phyloP scores from a whole-genome alignment of 2,329 filamentous ascomycete genomes.

The Monosporascus sp. region DNA sequence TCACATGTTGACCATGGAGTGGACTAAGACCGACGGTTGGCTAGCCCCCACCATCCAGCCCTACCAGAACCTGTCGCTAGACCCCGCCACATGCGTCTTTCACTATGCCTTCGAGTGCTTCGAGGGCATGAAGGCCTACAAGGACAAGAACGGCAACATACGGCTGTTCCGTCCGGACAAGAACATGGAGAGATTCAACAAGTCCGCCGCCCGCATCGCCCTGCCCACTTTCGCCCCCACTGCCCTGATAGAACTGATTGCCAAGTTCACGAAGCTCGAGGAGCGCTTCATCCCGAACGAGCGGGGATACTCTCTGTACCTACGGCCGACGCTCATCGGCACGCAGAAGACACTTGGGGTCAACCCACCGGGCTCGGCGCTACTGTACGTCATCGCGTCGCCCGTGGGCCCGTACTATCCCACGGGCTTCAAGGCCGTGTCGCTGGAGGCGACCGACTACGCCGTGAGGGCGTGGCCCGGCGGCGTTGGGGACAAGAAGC shows the following conservation, averaged over 20 bases:
- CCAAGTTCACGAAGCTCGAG: slow-evolving; percentile 73
- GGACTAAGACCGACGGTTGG: slow-evolving; percentile 84
- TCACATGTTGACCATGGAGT: slow-evolving; percentile 95
- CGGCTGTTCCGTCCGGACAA: slow-evolving; percentile 89
- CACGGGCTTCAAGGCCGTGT: slow-evolving; percentile 95
- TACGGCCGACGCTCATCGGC: slow-evolving; percentile 94
- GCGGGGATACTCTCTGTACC: slow-evolving; percentile 89
- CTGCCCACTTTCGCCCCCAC: slow-evolving; percentile 77
- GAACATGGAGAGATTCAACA: slow-evolving; percentile 95
- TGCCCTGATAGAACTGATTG: slow-evolving; percentile 74
- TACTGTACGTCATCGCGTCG: slow-evolving; percentile 92
- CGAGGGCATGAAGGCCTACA: slow-evolving; percentile 99
- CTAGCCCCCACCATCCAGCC: slow-evolving; percentile 75
- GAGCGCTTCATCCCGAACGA: slow-evolving; percentile 82
- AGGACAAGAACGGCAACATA: slow-evolving; percentile 70
- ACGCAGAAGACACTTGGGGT: slow-evolving; percentile 93
- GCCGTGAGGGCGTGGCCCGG: slow-evolving; percentile 97
- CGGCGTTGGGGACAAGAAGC: slow-evolving; percentile 95
- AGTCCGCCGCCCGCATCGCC: slow-evolving; percentile 84
- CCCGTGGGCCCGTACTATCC: slow-evolving; percentile 98
- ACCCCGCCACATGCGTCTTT: slow-evolving; percentile 94
- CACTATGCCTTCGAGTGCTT: slow-evolving; percentile 99
- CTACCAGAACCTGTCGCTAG: slow-evolving; percentile 95
- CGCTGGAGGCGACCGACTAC: slow-evolving; percentile 92
- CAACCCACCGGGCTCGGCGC: slow-evolving; percentile 81